A percentile compares a stretch with the other conserved stretches of the same genome.
phyloP scores from a whole-genome alignment of 2,329 filamentous ascomycete species.

The Cladobotryum mycophilum region DNA sequence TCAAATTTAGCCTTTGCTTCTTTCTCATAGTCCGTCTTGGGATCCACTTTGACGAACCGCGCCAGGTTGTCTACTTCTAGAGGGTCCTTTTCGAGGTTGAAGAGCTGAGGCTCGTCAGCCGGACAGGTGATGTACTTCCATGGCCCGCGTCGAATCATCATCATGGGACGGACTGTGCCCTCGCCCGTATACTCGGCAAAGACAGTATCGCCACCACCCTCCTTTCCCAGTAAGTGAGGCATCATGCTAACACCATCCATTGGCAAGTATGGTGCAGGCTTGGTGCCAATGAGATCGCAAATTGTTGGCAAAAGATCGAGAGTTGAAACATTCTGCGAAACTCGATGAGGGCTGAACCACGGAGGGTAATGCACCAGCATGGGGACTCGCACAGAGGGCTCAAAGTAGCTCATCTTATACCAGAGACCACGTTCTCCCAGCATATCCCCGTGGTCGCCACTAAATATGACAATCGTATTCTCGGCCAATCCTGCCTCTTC shows the following conservation, averaged over 20 bases:
- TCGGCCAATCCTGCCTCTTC: constrained; percentile 74
- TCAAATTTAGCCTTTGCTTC: constrained; percentile 46
- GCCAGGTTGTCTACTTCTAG: constrained; percentile 69
- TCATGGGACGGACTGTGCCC: constrained; percentile 78
- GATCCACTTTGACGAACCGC: constrained; percentile 34
- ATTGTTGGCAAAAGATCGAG: constrained; percentile 87
- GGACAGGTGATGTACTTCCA: constrained; percentile 92
- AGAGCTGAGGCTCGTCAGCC: constrained; percentile 77
- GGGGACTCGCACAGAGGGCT: constrained; percentile 83
- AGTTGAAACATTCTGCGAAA: constrained; percentile 81
- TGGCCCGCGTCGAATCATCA: constrained; percentile 85
- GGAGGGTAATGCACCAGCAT: constrained; percentile 78
- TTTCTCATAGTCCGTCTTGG: constrained; percentile 37
- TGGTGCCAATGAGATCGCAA: constrained; percentile 71
- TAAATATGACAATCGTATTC: constrained; percentile 87
- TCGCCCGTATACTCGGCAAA: constrained; percentile 94
- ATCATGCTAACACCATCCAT: constrained; percentile 80
- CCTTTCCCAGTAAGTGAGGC: constrained; percentile 61
- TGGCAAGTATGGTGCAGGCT: constrained; percentile 63
- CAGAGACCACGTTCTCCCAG: constrained; percentile 85
- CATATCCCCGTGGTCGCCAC: constrained; percentile 94
- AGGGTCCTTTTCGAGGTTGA: constrained; percentile 70
- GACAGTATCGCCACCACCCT: constrained; percentile 77
- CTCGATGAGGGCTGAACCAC: constrained; percentile 66
- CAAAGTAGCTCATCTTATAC: constrained; percentile 98